Percentiles rank a stretch among this genome's conserved stretches.
These are phyloP conservation scores for Botrytis medusae DNA, from an alignment of 2,329 filamentous ascomycete species.

Conservation along the genomic window DNA sequence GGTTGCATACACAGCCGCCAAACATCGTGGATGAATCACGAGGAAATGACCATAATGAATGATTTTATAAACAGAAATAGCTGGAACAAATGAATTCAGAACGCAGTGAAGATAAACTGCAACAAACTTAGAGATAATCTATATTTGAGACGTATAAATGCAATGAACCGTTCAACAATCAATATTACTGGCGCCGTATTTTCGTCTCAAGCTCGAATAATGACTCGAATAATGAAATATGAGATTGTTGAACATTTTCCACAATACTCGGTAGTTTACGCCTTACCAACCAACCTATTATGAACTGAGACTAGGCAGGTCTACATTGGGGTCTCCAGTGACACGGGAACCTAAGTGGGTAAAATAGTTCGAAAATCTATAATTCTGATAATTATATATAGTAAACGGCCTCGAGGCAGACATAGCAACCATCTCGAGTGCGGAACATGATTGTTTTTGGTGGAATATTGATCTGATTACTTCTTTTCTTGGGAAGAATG, in stretches of 20 bases:
- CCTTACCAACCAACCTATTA: background rate
- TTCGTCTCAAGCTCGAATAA: background rate
- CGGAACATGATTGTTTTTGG: background rate
- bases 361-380: background rate
- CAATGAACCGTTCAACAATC: background rate
- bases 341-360: background rate
- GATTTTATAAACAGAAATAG: slow-evolving; percentile 3
- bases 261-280: background rate
- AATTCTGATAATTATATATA: background rate
- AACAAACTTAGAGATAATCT: background rate
- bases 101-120: background rate
- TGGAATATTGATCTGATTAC: background rate
- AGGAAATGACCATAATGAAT: slow-evolving; percentile 17
- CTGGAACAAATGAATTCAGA: background rate
- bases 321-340: background rate
- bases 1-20: slow-evolving; percentile 21
- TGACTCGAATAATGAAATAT: background rate
- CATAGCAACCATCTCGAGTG: background rate
- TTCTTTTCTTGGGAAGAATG: background rate
- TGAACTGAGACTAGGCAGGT: background rate
- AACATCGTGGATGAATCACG: slow-evolving; percentile 15
- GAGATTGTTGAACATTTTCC: background rate
- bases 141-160: slow-evolving; percentile 2
- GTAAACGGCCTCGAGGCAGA: background rate
- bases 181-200: background rate